phyloP scores from a whole-genome alignment of 2,329 filamentous ascomycete species.

The Cladosporium sp. region DNA sequence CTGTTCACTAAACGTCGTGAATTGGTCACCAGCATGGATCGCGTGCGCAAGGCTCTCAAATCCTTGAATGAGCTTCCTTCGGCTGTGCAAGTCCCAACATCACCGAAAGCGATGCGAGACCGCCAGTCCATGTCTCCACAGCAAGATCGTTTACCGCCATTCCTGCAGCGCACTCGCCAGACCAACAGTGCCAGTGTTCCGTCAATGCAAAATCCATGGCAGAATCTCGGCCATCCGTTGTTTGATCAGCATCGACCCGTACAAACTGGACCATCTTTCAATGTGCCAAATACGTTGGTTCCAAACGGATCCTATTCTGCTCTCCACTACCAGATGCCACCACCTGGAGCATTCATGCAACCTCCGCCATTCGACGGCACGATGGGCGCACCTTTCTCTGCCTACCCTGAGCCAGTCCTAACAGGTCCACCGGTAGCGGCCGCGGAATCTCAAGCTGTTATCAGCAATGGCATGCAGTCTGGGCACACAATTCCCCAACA shows the following conservation, averaged over 20 bases:
- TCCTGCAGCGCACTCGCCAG: conserved; percentile 20
- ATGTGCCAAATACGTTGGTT: conserved; percentile 10
- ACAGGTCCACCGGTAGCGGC: background rate
- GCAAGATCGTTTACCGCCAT: conserved; percentile 19
- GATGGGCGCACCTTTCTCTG: conserved; percentile 18
- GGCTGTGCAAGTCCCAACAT: conserved; percentile 20
- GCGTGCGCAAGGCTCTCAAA: conserved; percentile 33
- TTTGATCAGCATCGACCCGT: background rate
- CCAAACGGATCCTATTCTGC: conserved; percentile 19
- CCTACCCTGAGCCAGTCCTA: conserved; percentile 6
- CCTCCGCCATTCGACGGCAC: conserved; percentile 30
- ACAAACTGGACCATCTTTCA: background rate
- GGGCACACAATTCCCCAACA: conserved; percentile 20
- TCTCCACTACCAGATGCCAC: conserved; percentile 21
- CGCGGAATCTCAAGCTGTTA: background rate
- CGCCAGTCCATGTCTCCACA: conserved; percentile 21
- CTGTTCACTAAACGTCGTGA: conserved; percentile 32
- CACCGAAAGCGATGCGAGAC: conserved; percentile 21
- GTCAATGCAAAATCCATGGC: background rate
- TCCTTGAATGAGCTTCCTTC: conserved; percentile 24
- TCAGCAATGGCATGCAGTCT: background rate
- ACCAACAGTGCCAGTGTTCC: background rate
- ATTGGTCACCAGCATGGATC: conserved; percentile 30
- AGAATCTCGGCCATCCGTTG: background rate
- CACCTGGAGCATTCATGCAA: conserved; percentile 23